These are phyloP conservation scores for Daldinia loculata DNA, from an alignment of 495 filamentous ascomycete genomes.

Conservation along the genomic window DNA sequence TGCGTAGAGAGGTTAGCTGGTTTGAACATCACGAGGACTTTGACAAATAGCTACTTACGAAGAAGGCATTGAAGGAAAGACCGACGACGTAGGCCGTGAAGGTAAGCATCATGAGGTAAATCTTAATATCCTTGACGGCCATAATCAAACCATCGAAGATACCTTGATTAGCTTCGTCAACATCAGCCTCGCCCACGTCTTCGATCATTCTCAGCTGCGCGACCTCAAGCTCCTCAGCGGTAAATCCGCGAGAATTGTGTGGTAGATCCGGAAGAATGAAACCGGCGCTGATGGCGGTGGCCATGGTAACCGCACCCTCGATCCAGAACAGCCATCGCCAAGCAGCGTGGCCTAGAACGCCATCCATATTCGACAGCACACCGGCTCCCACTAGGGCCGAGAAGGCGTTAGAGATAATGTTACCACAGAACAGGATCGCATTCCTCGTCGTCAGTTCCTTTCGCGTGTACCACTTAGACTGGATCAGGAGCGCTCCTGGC, in stretches of 20 bases:
- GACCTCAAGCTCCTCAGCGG: slow-evolving; percentile 70
- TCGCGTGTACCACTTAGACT: slow-evolving; percentile 66
- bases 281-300: slow-evolving; percentile 54
- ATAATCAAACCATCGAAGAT: slow-evolving; percentile 73
- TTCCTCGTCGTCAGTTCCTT: slow-evolving; percentile 62
- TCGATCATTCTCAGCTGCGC: slow-evolving; percentile 75
- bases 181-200: slow-evolving; percentile 79
- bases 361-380: slow-evolving; percentile 60
- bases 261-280: slow-evolving; percentile 79
- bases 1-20: slow-evolving; percentile 73
- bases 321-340: slow-evolving; percentile 78
- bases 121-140: slow-evolving; percentile 74
- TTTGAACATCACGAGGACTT: slow-evolving; percentile 57
- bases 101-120: slow-evolving; percentile 60
- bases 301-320: slow-evolving; percentile 67
- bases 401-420: slow-evolving; percentile 67
- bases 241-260: slow-evolving; percentile 72
- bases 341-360: slow-evolving; percentile 54
- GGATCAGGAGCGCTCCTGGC: slow-evolving; percentile 56
- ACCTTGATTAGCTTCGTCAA: slow-evolving; percentile 64
- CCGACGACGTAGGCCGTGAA: slow-evolving; percentile 53
- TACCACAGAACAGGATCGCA: slow-evolving; percentile 68
- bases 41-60: slow-evolving; percentile 61
- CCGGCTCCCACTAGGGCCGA: slow-evolving; percentile 69
- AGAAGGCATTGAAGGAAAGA: slow-evolving; percentile 59